phyloP scores from a whole-genome alignment of 345 rosid species.

The Populus ilicifolia region DNA sequence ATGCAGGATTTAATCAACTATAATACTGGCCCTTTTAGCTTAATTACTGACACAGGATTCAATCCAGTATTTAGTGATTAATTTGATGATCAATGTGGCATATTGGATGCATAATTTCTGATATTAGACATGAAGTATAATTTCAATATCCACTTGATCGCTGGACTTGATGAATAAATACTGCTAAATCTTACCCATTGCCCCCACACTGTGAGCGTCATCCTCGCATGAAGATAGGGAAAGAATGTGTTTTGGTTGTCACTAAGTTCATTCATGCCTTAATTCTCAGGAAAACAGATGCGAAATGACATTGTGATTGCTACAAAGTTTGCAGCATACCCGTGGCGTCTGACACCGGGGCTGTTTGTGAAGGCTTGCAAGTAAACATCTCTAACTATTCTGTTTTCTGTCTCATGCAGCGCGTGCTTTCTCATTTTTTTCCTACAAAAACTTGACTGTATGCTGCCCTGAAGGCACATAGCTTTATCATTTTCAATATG shows the following conservation, averaged over 20 bases:
- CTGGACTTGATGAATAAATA: neutral
- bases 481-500: neutral
- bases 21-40: neutral
- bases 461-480: neutral
- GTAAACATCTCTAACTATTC: slow-evolving; percentile 27
- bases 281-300: slow-evolving; percentile 40
- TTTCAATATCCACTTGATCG: neutral
- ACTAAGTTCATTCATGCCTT: neutral
- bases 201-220: no score
- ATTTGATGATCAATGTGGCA: no score
- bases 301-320: slow-evolving; percentile 68
- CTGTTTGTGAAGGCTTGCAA: slow-evolving; percentile 93
- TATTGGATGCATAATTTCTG: no score
- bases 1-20: neutral
- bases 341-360: slow-evolving; percentile 86
- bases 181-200: no score
- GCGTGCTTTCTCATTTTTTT: neutral
- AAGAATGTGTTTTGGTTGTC: neutral
- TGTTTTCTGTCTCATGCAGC: neutral
- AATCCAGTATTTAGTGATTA: neutral
- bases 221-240: neutral
- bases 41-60: neutral
- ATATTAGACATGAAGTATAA: no score
- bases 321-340: slow-evolving; percentile 94
- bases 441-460: neutral